Evolutionary conservation across 768 basidiomycete species (phyloP).

Genomic region (Tephrocybe sp.): DNA sequence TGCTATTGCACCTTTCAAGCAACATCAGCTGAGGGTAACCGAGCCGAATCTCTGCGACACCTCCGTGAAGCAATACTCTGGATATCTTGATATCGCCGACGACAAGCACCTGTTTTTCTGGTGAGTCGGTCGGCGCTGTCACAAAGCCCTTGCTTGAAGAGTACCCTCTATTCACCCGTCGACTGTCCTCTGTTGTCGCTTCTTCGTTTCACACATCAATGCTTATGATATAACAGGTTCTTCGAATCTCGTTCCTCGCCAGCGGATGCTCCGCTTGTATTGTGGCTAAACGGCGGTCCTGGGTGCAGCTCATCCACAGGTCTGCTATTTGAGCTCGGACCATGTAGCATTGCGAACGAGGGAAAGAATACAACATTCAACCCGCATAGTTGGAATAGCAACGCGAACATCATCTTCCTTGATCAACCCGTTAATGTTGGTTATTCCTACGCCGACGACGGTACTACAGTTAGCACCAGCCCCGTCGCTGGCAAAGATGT

Average conservation of each 20-base stretch:
- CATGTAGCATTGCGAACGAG: constrained; percentile 71
- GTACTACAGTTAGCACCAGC: constrained; percentile 72
- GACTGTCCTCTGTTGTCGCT: too few species aligned
- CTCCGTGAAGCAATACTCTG: constrained; percentile 77
- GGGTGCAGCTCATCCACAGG: constrained; percentile 79
- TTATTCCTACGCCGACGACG: constrained; percentile 81
- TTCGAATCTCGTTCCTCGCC: constrained; percentile 84
- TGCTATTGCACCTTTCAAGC: constrained; percentile 48
- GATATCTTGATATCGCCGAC: constrained; percentile 80
- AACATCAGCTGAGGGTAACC: constrained; percentile 60
- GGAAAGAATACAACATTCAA: constrained; percentile 75
- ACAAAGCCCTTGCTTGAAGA: too few species aligned
- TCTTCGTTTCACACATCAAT: too few species aligned
- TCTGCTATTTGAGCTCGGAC: constrained; percentile 90
- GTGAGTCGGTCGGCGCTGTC: constrained; percentile 38
- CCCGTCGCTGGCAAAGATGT: constrained; percentile 91
- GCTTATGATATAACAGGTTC: constrained; percentile 54
- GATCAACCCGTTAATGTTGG: constrained; percentile 89
- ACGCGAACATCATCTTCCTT: constrained; percentile 78
- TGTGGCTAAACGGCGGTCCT: constrained; percentile 90
- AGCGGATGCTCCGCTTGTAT: constrained; percentile 73
- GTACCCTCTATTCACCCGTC: too few species aligned
- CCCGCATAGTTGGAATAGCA: constrained; percentile 81
- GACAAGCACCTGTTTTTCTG: constrained; percentile 89
- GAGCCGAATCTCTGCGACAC: constrained; percentile 78